Conservation (phyloP, 805 yeast genomes). For the Aciculoconidium aculeatum region DNA sequence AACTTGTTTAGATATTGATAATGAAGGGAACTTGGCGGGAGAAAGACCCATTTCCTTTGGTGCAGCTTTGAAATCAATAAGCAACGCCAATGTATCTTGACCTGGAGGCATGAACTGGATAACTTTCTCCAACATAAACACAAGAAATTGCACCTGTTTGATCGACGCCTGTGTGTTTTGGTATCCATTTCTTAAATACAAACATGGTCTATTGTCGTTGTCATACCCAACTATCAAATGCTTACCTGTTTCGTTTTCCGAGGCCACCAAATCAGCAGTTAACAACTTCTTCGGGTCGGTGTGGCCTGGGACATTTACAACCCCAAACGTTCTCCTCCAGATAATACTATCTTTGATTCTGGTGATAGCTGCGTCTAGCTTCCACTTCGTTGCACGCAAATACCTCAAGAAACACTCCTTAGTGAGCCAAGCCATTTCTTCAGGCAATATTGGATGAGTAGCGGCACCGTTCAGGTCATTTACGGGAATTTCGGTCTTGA, state of each 20-base stretch:
- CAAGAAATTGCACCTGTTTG: conserved; percentile 51
- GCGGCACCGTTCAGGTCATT: conserved; percentile 35
- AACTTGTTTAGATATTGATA: conserved; percentile 67
- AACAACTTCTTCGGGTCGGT: conserved; percentile 19
- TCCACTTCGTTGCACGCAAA: conserved; percentile 49
- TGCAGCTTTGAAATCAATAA: conserved; percentile 53
- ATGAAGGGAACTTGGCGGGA: conserved; percentile 40
- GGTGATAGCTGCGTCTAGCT: conserved; percentile 36
- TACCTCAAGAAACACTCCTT: conserved; percentile 49
- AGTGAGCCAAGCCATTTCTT: conserved; percentile 41
- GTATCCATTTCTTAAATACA: conserved; percentile 47
- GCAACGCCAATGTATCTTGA: conserved; percentile 48
- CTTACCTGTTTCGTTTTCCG: conserved; percentile 50
- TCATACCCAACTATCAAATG: conserved; percentile 51
- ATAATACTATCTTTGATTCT: conserved; percentile 42
- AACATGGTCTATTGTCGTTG: conserved; percentile 46
- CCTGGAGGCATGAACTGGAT: conserved; percentile 54
- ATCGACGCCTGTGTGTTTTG: conserved; percentile 49
- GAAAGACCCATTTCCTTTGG: conserved; percentile 51
- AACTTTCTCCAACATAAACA: conserved; percentile 51
- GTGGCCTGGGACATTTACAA: conserved; percentile 24
- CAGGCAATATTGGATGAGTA: conserved; percentile 17
- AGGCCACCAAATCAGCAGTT: conserved; percentile 38
- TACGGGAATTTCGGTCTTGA: conserved; percentile 5
- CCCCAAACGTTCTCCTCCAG: conserved; percentile 54